Base-by-base conservation (phyloP, 2,329 filamentous ascomycete genomes). In the Aureobasidium subglaciale region DNA sequence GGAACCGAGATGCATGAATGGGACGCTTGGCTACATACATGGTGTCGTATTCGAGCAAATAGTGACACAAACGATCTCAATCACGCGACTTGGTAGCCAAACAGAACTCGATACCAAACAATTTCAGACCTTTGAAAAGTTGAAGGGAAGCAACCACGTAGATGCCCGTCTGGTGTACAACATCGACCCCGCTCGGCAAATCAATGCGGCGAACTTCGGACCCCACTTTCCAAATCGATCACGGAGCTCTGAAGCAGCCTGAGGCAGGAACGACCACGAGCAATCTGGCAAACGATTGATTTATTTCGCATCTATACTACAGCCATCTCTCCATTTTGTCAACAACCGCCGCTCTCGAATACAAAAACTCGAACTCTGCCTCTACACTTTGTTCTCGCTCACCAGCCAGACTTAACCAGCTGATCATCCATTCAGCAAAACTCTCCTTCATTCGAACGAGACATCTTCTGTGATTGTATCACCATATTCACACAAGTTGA, bases 171-270 rank as follows among this genome's bases (percentile, higher is more conserved):
- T 50, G 7, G 32, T 15, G 32, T 37, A 22, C 22, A 50, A 37
- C 46, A 50, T 15, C 16, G 27, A 52, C 48, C 48, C 48, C 48
- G 48, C 48, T 41, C 48, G 48, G 48, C 32, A 52, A 52, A 41
- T 10, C 24, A 41, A 9, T 20, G 16, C 35, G 30, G 34, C 48
- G 24, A 32, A 30, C 48, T 43, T 41, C 24, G 25, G 48, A 41
- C 48, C 48, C 48, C 48, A 41, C 48, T 41, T 52, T 52, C 34
- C 34, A 8, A 24, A 27, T 50, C 24, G 32, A 27, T 27, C 11
- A 20, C 10, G 5, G 16, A 40, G 18, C 20, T 35, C 30, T 20
- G 32, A n/a, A n/a, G n/a, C n/a, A n/a, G 32, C 34, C 46, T 50
- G 24, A 52, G 48, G 48, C 48, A 41, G 35, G 48, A 40, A 22